phyloP scores from a whole-genome alignment of 768 basidiomycete genomes.

The Sarcomyxa edulis region DNA sequence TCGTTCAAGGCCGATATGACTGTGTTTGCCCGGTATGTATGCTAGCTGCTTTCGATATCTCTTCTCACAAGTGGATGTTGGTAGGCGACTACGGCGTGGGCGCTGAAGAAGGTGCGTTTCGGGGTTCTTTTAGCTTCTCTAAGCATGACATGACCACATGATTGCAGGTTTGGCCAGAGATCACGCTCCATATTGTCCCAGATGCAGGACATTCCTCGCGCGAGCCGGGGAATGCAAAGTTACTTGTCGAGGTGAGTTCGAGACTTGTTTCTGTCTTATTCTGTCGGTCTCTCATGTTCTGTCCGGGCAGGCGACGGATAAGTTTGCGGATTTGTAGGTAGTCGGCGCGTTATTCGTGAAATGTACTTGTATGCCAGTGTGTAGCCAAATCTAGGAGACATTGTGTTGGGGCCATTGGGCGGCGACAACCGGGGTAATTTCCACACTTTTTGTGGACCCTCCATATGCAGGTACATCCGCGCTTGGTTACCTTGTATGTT shows the following conservation, averaged over 20 bases:
- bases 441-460: too few species aligned
- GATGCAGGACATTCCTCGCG: constrained; percentile 86
- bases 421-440: too few species aligned
- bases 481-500: too few species aligned
- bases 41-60: neutral
- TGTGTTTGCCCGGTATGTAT: constrained; percentile 76
- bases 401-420: too few species aligned
- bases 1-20: constrained; percentile 87
- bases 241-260: constrained; percentile 64
- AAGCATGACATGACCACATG: neutral
- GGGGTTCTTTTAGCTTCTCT: neutral
- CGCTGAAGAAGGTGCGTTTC: constrained; percentile 57
- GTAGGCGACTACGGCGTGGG: constrained; percentile 75
- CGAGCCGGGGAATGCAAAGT: constrained; percentile 63
- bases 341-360: too few species aligned
- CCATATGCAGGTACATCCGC: too few species aligned
- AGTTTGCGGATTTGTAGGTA: constrained; percentile 29
- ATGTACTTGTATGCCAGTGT: too few species aligned
- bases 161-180: constrained; percentile 67
- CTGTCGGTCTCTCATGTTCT: constrained; percentile 1
- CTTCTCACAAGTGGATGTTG: neutral
- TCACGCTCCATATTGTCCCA: constrained; percentile 69
- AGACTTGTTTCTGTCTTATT: neutral
- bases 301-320: constrained; percentile 31
- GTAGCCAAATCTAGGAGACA: too few species aligned